These are phyloP conservation scores for Lachnellula cervina DNA, from an alignment of 2,329 filamentous ascomycete species.

Conservation along the genomic window DNA sequence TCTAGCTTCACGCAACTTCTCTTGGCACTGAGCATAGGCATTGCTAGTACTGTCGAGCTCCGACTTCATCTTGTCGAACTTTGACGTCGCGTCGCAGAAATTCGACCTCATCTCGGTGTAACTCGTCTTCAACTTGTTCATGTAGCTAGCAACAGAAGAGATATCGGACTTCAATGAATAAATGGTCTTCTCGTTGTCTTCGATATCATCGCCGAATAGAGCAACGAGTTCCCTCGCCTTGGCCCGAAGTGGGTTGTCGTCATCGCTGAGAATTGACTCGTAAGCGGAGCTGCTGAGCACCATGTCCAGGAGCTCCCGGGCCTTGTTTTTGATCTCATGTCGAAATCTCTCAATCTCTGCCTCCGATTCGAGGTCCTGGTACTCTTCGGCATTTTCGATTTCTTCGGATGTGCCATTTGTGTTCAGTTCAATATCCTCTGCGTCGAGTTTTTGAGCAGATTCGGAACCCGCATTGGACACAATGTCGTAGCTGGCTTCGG, in stretches of 20 bases:
- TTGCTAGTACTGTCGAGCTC: too few relatives aligned
- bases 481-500: conserved; percentile 3
- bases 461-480: background rate
- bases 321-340: background rate
- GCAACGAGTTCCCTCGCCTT: background rate
- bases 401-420: background rate
- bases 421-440: background rate
- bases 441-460: background rate
- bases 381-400: background rate
- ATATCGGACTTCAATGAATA: too few relatives aligned
- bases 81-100: too few relatives aligned
- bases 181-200: too few relatives aligned
- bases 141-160: too few relatives aligned
- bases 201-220: background rate
- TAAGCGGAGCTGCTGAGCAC: background rate
- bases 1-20: too few relatives aligned
- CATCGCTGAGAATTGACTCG: background rate
- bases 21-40: too few relatives aligned
- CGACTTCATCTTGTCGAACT: too few relatives aligned
- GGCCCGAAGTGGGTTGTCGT: background rate
- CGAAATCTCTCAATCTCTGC: background rate
- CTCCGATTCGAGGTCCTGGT: background rate
- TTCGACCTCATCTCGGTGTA: too few relatives aligned
- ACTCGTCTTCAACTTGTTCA: too few relatives aligned
- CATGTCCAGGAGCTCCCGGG: background rate